These are phyloP conservation scores for Actinomortierella wolfii DNA, from an alignment of 371 early-diverging fungal species.

Conservation along the genomic window DNA sequence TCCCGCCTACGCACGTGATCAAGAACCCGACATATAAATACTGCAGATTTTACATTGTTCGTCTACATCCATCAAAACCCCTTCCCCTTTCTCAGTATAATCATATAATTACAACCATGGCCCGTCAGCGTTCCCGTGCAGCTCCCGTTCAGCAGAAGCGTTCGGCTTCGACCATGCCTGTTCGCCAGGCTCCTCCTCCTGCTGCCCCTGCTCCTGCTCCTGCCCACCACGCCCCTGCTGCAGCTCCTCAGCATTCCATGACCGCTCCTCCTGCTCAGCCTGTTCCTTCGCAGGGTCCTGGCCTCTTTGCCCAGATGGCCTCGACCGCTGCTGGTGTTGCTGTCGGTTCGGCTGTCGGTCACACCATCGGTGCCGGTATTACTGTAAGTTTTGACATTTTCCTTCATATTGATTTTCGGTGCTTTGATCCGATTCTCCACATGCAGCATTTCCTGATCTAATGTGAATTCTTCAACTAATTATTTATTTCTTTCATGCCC, in stretches of 20 bases:
- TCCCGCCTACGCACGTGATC: no score
- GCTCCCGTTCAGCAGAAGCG: slow-evolving; percentile 68
- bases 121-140: slow-evolving; percentile 51
- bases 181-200: slow-evolving; percentile 66
- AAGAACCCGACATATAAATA: no score
- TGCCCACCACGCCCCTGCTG: slow-evolving; percentile 50
- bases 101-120: slow-evolving; percentile 11
- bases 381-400: slow-evolving; percentile 52
- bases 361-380: slow-evolving; percentile 56
- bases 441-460: no score
- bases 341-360: slow-evolving; percentile 86
- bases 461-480: not conserved
- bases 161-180: slow-evolving; percentile 73
- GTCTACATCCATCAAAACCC: no score
- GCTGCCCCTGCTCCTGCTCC: slow-evolving; percentile 34
- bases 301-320: slow-evolving; percentile 63
- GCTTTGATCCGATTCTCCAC: no score
- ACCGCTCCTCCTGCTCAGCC: slow-evolving; percentile 52
- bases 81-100: no score
- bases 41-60: no score
- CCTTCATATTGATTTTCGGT: slow-evolving; percentile 11
- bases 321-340: slow-evolving; percentile 94
- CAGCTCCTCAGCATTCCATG: slow-evolving; percentile 45
- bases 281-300: slow-evolving; percentile 60
- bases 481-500: not conserved